Evolutionary conservation across 805 yeast species (phyloP).

Genomic region (Pichia nakasei): DNA sequence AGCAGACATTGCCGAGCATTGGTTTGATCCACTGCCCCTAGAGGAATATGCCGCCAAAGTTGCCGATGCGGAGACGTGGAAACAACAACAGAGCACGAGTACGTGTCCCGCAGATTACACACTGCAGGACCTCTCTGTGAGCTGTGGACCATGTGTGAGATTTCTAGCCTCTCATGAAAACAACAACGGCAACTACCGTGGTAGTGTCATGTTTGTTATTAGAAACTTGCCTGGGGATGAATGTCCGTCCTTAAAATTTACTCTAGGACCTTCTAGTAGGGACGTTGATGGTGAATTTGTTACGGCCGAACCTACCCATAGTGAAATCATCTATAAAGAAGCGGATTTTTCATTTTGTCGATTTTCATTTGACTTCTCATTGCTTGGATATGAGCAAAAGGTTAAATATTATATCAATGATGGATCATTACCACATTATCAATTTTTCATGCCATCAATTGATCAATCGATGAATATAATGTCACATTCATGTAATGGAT

Average conservation of each 20-base stretch:
- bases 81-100: too few species aligned
- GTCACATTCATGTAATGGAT: slow-evolving; percentile 87
- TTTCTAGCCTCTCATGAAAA: slow-evolving; percentile 55
- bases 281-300: slow-evolving; percentile 25
- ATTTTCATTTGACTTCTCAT: slow-evolving; percentile 43
- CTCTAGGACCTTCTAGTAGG: slow-evolving; percentile 28
- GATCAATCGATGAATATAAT: slow-evolving; percentile 69
- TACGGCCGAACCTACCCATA: slow-evolving; percentile 15
- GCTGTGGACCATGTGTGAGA: slow-evolving; percentile 74
- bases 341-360: slow-evolving; percentile 55
- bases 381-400: slow-evolving; percentile 46
- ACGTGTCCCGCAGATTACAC: slow-evolving; percentile 18
- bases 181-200: slow-evolving; percentile 47
- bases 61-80: slow-evolving; percentile 9
- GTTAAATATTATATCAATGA: slow-evolving; percentile 55
- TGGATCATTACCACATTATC: slow-evolving; percentile 32
- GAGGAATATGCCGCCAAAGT: slow-evolving; percentile 17
- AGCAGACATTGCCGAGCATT: slow-evolving; percentile 1
- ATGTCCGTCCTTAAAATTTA: slow-evolving; percentile 18
- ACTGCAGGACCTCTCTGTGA: slow-evolving; percentile 32
- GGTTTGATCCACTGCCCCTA: slow-evolving; percentile 26
- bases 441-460: slow-evolving; percentile 61
- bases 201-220: slow-evolving; percentile 57
- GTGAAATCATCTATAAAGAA: slow-evolving; percentile 34
- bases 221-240: slow-evolving; percentile 27